Conservation (phyloP, 768 basidiomycete species). For the Xerocomellus amylosporus region DNA sequence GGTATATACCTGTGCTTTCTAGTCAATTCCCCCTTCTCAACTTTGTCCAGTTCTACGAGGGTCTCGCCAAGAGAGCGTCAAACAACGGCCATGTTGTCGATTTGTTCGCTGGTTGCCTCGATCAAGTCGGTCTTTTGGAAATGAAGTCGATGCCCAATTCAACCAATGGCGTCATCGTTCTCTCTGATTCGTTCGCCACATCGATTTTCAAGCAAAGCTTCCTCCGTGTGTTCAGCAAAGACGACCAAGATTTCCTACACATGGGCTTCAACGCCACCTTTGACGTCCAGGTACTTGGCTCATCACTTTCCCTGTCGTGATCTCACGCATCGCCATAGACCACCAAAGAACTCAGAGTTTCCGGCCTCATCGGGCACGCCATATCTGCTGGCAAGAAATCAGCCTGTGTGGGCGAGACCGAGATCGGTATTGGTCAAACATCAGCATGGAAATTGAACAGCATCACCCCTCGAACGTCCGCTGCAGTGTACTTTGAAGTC, state of each 20-base stretch:
- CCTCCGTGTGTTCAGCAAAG: conserved; percentile 89
- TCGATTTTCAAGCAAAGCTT: conserved; percentile 99
- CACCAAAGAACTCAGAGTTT: conserved; percentile 97
- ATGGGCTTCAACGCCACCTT: conserved; percentile 99
- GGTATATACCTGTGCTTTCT: conserved; percentile 43
- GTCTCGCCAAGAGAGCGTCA: conserved; percentile 86
- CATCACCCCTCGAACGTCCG: conserved; percentile 81
- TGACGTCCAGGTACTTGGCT: conserved; percentile 77
- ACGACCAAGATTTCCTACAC: conserved; percentile 84
- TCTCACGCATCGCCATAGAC: conserved; percentile 50
- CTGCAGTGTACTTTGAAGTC: conserved; percentile 96
- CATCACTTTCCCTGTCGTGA: background rate
- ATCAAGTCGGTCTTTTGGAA: conserved; percentile 95
- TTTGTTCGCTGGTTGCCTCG: conserved; percentile 94
- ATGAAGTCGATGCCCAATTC: conserved; percentile 96
- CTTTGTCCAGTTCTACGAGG: conserved; percentile 84
- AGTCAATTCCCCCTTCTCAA: background rate
- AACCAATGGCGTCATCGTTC: conserved; percentile 93
- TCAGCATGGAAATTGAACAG: conserved; percentile 98
- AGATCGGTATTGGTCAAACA: conserved; percentile 98
- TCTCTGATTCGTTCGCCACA: conserved; percentile 95
- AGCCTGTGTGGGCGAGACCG: conserved; percentile 94
- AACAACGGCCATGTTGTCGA: conserved; percentile 95
- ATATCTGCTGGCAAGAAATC: conserved; percentile 98
- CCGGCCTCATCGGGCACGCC: conserved; percentile 95